Conservation (phyloP, 1,284 basidiomycete genomes). For the Ceratobasidium sp. region DNA sequence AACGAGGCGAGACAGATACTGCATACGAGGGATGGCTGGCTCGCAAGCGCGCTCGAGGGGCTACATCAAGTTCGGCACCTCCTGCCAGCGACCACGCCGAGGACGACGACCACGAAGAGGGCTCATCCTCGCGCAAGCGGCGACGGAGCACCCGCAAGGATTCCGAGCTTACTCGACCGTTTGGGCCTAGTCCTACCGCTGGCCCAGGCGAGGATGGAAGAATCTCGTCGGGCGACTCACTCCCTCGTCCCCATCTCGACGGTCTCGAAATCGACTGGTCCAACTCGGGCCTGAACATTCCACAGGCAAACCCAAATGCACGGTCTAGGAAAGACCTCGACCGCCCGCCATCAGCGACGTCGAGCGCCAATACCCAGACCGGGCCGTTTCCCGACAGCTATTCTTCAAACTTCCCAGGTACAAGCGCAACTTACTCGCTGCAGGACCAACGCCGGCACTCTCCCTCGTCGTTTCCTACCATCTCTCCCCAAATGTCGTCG, state of each 20-base stretch:
- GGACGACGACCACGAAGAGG: conserved; percentile 49
- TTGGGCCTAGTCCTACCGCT: conserved; percentile 23
- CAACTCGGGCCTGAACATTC: conserved; percentile 28
- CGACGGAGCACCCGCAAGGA: conserved; percentile 36
- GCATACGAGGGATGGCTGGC: conserved; percentile 86
- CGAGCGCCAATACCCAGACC: conserved; percentile 15
- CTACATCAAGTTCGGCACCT: conserved; percentile 46
- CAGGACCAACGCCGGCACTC: conserved; percentile 7
- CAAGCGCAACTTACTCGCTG: neutral
- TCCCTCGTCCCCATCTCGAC: conserved; percentile 29
- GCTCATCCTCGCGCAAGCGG: conserved; percentile 23
- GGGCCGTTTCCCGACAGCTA: conserved; percentile 20
- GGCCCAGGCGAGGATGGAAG: conserved; percentile 31
- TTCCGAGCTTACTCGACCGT: conserved; percentile 15
- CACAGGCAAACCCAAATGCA: conserved; percentile 37
- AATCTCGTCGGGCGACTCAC: conserved; percentile 12
- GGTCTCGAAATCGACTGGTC: conserved; percentile 39
- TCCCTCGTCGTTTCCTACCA: conserved; percentile 18
- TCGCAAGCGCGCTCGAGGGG: conserved; percentile 57
- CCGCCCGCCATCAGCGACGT: conserved; percentile 15
- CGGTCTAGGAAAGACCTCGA: conserved; percentile 27
- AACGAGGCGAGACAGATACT: conserved; percentile 88
- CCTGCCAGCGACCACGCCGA: conserved; percentile 45
- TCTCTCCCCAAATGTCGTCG: conserved; percentile 42
- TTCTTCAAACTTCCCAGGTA: conserved; percentile 14